phyloP scores from a whole-genome alignment of 805 yeast species.

The Jamesozyma hellenica region DNA sequence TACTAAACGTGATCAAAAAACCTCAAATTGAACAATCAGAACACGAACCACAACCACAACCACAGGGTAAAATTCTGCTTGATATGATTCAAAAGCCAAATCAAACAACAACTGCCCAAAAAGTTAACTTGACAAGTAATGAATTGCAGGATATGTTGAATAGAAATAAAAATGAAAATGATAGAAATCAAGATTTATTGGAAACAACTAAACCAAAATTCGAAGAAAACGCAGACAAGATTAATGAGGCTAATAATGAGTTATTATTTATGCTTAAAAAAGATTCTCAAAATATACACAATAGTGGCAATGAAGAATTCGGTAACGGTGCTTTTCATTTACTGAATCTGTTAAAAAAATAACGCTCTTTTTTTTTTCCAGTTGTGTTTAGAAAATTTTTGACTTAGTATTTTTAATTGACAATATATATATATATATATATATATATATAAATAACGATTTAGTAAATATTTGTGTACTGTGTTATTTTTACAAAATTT shows the following conservation, averaged over 20 bases:
- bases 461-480: too few relatives aligned
- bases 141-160: constrained; percentile 7
- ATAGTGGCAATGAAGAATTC: neutral
- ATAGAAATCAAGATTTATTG: neutral
- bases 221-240: neutral
- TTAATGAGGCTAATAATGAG: constrained; percentile 4
- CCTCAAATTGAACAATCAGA: too few relatives aligned
- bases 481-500: too few relatives aligned
- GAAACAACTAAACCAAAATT: neutral
- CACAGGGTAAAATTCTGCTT: neutral
- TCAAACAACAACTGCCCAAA: neutral
- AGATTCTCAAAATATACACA: neutral
- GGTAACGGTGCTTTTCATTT: constrained; percentile 1
- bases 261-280: constrained; percentile 5
- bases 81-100: neutral
- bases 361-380: neutral
- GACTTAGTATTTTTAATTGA: too few relatives aligned
- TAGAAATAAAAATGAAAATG: neutral
- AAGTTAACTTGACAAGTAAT: constrained; percentile 2
- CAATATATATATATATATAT: too few relatives aligned
- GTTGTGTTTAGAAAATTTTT: too few relatives aligned
- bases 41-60: too few relatives aligned
- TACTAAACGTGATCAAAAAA: neutral
- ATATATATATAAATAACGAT: too few relatives aligned
- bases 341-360: neutral